Percentiles rank a stretch among this genome's conserved stretches.
Evolutionary conservation across 768 basidiomycete genomes (phyloP).

Genomic region (Kwoniella sp.): DNA sequence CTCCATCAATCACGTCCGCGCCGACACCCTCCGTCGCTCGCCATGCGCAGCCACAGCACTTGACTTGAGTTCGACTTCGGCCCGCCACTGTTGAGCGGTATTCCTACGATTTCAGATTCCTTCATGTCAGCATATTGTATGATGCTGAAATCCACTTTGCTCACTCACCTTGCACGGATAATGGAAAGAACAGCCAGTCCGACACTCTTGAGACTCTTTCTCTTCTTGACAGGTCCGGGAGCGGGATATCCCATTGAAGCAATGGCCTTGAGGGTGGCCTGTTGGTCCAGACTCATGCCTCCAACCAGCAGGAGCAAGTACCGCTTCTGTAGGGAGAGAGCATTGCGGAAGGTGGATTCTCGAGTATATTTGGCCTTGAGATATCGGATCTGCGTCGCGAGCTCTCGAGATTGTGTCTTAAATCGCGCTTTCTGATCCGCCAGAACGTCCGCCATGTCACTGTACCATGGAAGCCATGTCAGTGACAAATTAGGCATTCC

Average conservation of each 20-base stretch:
- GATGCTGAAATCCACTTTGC: background rate
- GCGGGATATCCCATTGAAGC: constrained; percentile 54
- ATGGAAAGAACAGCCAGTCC: constrained; percentile 44
- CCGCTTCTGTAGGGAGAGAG: constrained; percentile 80
- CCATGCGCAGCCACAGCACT: constrained; percentile 19
- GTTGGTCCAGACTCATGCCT: constrained; percentile 53
- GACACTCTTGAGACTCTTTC: constrained; percentile 43
- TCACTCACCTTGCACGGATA: constrained; percentile 46
- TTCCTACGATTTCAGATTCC: constrained; percentile 21
- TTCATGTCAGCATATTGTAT: constrained; percentile 11
- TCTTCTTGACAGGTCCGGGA: constrained; percentile 27
- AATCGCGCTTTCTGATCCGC: constrained; percentile 32
- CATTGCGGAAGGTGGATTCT: constrained; percentile 75
- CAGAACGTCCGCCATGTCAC: constrained; percentile 9
- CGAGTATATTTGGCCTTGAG: constrained; percentile 88
- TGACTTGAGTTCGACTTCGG: constrained; percentile 33
- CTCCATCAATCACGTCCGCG: constrained; percentile 9
- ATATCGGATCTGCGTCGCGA: constrained; percentile 87
- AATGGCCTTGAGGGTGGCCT: constrained; percentile 50
- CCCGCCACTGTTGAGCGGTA: constrained; percentile 36
- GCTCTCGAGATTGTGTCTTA: constrained; percentile 56
- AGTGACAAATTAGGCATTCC: too few relatives aligned
- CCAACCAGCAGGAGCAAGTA: constrained; percentile 77
- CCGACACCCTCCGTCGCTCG: constrained; percentile 35
- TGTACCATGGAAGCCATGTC: too few relatives aligned